Evolutionary conservation across 352 stramenopile species (phyloP).

Genomic region (Thalassiosira sp.): DNA sequence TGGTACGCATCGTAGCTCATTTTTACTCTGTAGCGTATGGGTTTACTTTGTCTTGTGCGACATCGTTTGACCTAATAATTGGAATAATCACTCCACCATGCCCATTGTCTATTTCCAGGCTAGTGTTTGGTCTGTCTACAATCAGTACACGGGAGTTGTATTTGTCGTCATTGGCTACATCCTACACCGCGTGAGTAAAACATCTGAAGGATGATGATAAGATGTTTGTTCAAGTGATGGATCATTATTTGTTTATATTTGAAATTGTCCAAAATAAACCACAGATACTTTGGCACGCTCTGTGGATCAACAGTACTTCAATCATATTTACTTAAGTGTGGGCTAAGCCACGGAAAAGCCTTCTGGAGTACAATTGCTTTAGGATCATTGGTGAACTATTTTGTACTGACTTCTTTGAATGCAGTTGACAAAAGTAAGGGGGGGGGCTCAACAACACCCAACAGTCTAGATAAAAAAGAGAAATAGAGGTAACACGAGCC

Average conservation of each 20-base stretch:
- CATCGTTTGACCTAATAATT: no score
- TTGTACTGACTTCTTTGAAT: conserved; percentile 37
- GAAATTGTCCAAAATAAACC: no score
- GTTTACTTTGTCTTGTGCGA: no score
- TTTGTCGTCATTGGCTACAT: conserved; percentile 31
- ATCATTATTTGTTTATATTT: conserved; percentile 1
- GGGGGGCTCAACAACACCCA: background rate
- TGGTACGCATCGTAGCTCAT: no score
- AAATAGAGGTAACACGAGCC: no score
- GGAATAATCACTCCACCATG: no score
- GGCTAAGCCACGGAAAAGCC: conserved; percentile 24
- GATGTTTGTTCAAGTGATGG: no score
- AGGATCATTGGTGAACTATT: conserved; percentile 45
- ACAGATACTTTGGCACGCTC: conserved; percentile 42
- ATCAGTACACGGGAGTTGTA: conserved; percentile 74
- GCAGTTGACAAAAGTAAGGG: background rate
- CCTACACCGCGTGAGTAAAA: conserved; percentile 49
- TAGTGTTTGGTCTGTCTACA: conserved; percentile 75
- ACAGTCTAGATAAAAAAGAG: background rate
- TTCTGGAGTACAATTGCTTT: conserved; percentile 45
- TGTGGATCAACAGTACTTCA: conserved; percentile 50
- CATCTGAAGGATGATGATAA: background rate
- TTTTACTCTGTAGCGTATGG: no score
- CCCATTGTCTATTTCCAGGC: no score
- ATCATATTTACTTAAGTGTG: conserved; percentile 34